Evolutionary conservation across 1,284 basidiomycete genomes (phyloP), one percentile per base, ranked within the genome.

Genomic region (Naganishia liquefaciens): DNA sequence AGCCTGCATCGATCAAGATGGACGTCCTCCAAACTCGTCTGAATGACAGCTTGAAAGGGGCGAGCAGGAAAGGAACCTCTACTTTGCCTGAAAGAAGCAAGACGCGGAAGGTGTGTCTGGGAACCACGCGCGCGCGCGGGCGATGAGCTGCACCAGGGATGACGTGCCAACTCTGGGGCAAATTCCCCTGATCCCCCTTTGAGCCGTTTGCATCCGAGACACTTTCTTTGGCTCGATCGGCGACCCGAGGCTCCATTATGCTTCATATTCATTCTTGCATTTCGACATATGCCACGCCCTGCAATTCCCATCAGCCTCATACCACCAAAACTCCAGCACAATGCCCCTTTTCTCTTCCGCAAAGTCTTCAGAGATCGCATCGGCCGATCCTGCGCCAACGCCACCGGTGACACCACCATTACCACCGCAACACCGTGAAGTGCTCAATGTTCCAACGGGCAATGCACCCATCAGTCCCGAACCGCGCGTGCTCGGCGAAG

Each of bases 401-500:
- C 53, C 19, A n/a, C 11, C 40, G 39, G 23, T 23, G 23, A 19
- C n/a, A n/a, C 3, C 39, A 11, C 19, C 23, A 17, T 40, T 40
- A 30, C 54, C 33, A 25, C 43, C 28, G 19, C 43, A n/a, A 17
- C 57, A 46, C 5, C 46, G 57, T 33, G 49, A 65, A 25, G 47
- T 65, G 0, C 64, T 73, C 52, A 73, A 72, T 55, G 71, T 75
- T n/a, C 70, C 72, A 3, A 47, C 66, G 40, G 74, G 72, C 1
- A 73, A 75, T 55, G 69, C 70, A 53, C 49, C 63, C 15, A 69
- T 74, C 64, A 68, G 67, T 11, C 64, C 67, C 33, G 70, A 72
- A 19, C 30, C 63, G 2, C 27, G 42, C 51, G 54, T 54, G 39
- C 4, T 68, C 2, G 49, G 61, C 1, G 62, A 51, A 3, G 69